These are phyloP conservation scores for Exophiala spinifera DNA, from an alignment of 2,329 filamentous ascomycete genomes.

Conservation along the genomic window DNA sequence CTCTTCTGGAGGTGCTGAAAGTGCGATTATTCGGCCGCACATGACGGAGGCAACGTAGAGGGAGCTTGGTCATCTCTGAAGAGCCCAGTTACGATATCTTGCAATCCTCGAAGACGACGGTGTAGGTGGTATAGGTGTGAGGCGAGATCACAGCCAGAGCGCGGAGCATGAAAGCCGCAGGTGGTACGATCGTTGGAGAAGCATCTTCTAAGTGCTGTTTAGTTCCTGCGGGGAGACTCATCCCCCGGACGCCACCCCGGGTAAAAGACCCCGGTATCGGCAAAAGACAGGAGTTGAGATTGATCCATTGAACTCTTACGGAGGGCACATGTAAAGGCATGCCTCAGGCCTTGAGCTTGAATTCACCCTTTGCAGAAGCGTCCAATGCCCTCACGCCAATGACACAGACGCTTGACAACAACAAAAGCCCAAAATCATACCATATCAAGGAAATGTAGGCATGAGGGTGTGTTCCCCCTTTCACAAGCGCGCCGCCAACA, in stretches of 20 bases:
- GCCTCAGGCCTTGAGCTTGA: conserved; percentile 24
- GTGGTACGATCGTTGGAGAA: background rate
- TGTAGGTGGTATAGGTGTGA: background rate
- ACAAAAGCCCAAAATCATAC: conserved; percentile 30
- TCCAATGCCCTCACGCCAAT: conserved; percentile 28
- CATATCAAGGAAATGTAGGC: conserved; percentile 30
- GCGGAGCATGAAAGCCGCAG: background rate
- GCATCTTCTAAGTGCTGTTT: background rate
- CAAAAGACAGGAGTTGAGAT: background rate
- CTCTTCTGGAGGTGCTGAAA: conserved; percentile 28
- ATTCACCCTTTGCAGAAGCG: conserved; percentile 27
- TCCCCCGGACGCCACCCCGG: background rate
- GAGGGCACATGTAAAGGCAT: background rate
- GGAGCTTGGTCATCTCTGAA: conserved; percentile 12
- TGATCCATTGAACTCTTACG: background rate
- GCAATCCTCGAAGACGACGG: too few species aligned
- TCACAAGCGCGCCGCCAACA: conserved; percentile 33
- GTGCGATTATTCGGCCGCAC: conserved; percentile 7
- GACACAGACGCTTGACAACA: conserved; percentile 28
- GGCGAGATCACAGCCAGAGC: too few species aligned
- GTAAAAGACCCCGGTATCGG: background rate
- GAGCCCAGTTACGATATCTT: background rate
- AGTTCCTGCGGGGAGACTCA: conserved; percentile 3
- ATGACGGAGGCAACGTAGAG: background rate
- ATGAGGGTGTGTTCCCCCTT: conserved; percentile 13